Conservation (phyloP, 2,329 filamentous ascomycete species). For the Fusarium protoensiforme region DNA sequence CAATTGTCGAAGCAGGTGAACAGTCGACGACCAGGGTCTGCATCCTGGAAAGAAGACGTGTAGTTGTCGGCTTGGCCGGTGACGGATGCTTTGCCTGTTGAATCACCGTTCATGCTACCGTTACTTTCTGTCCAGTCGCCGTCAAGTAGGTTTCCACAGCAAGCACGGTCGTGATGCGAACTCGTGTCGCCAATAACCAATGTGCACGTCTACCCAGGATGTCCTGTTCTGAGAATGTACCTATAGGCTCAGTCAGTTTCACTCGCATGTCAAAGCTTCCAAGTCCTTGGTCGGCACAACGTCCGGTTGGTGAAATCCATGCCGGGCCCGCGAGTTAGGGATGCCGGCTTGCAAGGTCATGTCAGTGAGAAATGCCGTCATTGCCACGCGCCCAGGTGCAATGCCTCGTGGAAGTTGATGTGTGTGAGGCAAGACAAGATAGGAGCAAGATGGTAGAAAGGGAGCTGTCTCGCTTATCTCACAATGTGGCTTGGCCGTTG, state of each 20-base stretch:
- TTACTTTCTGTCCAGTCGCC: background rate
- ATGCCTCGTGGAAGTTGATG: background rate
- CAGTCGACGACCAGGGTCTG: background rate
- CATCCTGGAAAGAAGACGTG: background rate
- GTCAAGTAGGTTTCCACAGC: slow-evolving; percentile 1
- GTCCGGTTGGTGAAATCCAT: background rate
- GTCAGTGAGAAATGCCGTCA: slow-evolving; percentile 24
- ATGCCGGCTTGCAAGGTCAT: slow-evolving; percentile 2
- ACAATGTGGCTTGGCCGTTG: slow-evolving; percentile 1
- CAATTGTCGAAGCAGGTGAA: background rate
- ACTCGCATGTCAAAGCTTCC: slow-evolving; percentile 1
- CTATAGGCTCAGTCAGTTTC: background rate
- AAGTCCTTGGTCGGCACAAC: background rate
- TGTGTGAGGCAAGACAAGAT: background rate
- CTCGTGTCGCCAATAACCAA: slow-evolving; percentile 7
- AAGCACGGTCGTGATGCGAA: slow-evolving; percentile 1
- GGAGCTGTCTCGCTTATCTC: slow-evolving; percentile 23
- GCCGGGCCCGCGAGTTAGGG: background rate
- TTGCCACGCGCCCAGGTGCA: background rate
- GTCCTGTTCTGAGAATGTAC: background rate
- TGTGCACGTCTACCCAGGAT: slow-evolving; percentile 11
- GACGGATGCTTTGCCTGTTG: background rate
- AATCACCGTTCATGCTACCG: background rate
- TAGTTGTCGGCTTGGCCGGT: background rate
- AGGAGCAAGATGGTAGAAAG: slow-evolving; percentile 6